Evolutionary conservation across 495 filamentous ascomycete species (phyloP).

Genomic region (Hyaloscypha finlandica): DNA sequence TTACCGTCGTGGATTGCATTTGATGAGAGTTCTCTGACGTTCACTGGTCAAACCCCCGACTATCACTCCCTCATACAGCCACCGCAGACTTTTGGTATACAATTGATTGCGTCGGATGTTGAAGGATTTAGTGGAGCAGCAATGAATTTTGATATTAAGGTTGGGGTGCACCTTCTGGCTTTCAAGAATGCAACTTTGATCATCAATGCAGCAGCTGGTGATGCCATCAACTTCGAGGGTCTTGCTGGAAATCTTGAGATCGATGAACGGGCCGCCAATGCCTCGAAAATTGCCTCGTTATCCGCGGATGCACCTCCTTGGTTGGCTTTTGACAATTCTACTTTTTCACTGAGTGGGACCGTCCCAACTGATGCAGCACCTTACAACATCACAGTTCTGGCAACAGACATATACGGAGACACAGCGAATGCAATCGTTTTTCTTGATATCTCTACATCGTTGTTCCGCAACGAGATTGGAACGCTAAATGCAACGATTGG

Average conservation of each 20-base stretch:
- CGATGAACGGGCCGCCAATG: constrained; percentile 55
- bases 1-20: constrained; percentile 88
- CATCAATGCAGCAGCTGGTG: constrained; percentile 60
- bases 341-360: constrained; percentile 63
- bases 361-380: constrained; percentile 57
- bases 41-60: constrained; percentile 72
- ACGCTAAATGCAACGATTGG: constrained; percentile 62
- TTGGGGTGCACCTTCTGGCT: constrained; percentile 67
- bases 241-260: constrained; percentile 59
- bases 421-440: constrained; percentile 62
- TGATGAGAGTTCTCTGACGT: constrained; percentile 61
- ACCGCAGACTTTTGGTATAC: constrained; percentile 71
- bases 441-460: constrained; percentile 48
- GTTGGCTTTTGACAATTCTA: constrained; percentile 67
- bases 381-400: constrained; percentile 65
- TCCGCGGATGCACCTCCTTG: constrained; percentile 62
- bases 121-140: constrained; percentile 70
- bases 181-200: constrained; percentile 58
- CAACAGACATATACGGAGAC: constrained; percentile 66
- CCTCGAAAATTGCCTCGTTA: constrained; percentile 49
- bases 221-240: constrained; percentile 53
- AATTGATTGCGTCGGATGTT: constrained; percentile 79
- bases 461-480: constrained; percentile 44
- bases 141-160: constrained; percentile 66
- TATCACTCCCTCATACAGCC: constrained; percentile 60